Base-by-base conservation (phyloP, 1,139 yeast genomes). In the Suhomyces panamericanus region DNA sequence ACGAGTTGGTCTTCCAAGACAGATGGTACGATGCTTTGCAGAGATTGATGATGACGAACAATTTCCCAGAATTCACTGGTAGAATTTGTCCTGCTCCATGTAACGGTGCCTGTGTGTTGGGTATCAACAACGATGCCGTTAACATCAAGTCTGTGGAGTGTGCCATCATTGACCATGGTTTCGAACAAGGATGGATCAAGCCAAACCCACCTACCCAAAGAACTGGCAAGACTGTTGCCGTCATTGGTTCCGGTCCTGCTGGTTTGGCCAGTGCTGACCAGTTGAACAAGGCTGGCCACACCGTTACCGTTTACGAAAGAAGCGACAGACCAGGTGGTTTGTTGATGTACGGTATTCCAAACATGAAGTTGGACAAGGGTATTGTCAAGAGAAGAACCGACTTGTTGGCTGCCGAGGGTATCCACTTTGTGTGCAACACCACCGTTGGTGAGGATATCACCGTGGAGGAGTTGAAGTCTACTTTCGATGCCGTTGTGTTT, bases 11-110 rank as follows among this genome's bases (percentile, higher is more conserved):
- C 29, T 93, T 90, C 81, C 82, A 90, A 68, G 95, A 90, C 68
- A 85, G 93, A 65, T 93, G 98, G 98, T 84, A 76, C 63, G 93
- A 89, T 60, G 99, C 99, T 20, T 77, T 90, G 60, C 95, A 91
- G 64, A 81, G 96, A 60, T 78, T 93, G 65, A 71, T 88, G 64
- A 93, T 90, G 91, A 93, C 99, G 53, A 93, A 93, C 73, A 93
- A 93, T 70, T 93, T 93, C 86, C 98, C 99, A 15, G 99, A 93
- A 71, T 91, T 93, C 62, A 93, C 98, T 49, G 96, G 97, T 53
- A 85, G 97, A 70, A 93, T 93, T 54, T 93, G 99, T 72, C 99
- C 99, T 31, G 99, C 99, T 53, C 99, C 99, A 55, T 93, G 99
- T 75, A 96, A 90, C 67, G 98, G 97, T 58, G 96, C 98, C 3